Evolutionary conservation across 495 filamentous ascomycete genomes (phyloP), one percentile per base, ranked within the genome.

Genomic region (Pyrenula aspistea): DNA sequence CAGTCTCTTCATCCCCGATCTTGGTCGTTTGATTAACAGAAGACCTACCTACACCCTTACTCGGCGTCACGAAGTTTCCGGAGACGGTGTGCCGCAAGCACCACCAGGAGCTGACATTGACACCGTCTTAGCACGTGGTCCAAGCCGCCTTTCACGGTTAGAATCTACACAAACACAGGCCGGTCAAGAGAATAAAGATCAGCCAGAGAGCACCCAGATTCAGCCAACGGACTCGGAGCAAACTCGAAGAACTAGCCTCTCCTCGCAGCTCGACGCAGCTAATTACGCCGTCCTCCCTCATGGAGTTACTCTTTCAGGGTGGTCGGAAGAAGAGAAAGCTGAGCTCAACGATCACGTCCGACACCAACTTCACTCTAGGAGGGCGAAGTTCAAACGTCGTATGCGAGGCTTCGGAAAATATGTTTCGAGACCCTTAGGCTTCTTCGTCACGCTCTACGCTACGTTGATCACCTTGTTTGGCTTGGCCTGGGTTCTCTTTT

Each of bases 311-410:
- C 69, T 92, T 1, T 75, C 84, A 24, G 85, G 81, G 19, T 92
- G 87, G 87, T 78, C 66, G 2, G 73, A 77, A 24, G 79, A 83
- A 53, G 86, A 91, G 55, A 82, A 84, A 61, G 75, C 76, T 53
- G 79, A 87, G 61, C 71, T 91, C 54, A 87, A 92, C 65, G 87
- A 92, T 63, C 83, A 88, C 65, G 87, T 92, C 22, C 74, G 88
- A 42, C 88, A 92, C 59, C 86, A 89, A 81, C 66, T 92, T 51
- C 88, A 92, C 67, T 92, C 88, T 12, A 77, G 79, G 36, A 75
- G 86, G 12, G 84, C 81, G 49, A 87, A 83, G 64, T 84, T 92
- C 71, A 89, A 86, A 67, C 81, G 85, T 12, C 66, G 77, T 2
- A 81, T 89, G 83, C 83, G 77, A 63, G 86, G 84, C 1, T 92